Evolutionary conservation across 2,329 filamentous ascomycete species (phyloP).

Genomic region (Keithomyces neogunnii): DNA sequence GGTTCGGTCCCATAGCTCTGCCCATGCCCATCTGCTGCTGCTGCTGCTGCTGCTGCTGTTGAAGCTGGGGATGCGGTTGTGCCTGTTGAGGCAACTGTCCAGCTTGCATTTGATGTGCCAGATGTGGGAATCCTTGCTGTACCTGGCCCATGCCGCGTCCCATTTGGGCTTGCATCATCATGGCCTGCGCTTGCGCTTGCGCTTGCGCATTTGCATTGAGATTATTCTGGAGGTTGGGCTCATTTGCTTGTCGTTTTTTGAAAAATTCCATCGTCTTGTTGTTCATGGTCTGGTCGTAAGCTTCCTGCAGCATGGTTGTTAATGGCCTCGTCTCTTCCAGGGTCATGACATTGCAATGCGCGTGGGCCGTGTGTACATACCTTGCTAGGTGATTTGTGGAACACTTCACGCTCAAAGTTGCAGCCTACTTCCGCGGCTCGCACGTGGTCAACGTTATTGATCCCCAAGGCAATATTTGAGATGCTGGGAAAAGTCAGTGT

Average conservation of each 20-base stretch:
- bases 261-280: slow-evolving; percentile 40
- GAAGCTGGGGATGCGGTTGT: slow-evolving; percentile 15
- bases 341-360: too few relatives aligned
- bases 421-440: slow-evolving; percentile 34
- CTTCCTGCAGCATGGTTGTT: slow-evolving; percentile 26
- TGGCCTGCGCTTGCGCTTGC: slow-evolving; percentile 32
- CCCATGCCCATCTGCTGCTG: slow-evolving; percentile 32
- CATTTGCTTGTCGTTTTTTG: slow-evolving; percentile 41
- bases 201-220: slow-evolving; percentile 36
- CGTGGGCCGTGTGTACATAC: slow-evolving; percentile 23
- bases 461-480: slow-evolving; percentile 40
- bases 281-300: slow-evolving; percentile 41
- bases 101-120: slow-evolving; percentile 51
- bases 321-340: background rate
- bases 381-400: slow-evolving; percentile 36
- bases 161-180: slow-evolving; percentile 48
- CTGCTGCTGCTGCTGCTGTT: slow-evolving; percentile 18
- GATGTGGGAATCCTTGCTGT: slow-evolving; percentile 46
- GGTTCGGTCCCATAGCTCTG: slow-evolving; percentile 32
- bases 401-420: slow-evolving; percentile 39
- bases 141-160: slow-evolving; percentile 41
- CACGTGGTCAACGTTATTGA: slow-evolving; percentile 30
- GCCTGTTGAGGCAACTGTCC: slow-evolving; percentile 37
- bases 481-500: slow-evolving; percentile 28
- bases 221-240: slow-evolving; percentile 39